Evolutionary conservation across 352 stramenopile species (phyloP).

Genomic region (Halophytophthora batemanensis): DNA sequence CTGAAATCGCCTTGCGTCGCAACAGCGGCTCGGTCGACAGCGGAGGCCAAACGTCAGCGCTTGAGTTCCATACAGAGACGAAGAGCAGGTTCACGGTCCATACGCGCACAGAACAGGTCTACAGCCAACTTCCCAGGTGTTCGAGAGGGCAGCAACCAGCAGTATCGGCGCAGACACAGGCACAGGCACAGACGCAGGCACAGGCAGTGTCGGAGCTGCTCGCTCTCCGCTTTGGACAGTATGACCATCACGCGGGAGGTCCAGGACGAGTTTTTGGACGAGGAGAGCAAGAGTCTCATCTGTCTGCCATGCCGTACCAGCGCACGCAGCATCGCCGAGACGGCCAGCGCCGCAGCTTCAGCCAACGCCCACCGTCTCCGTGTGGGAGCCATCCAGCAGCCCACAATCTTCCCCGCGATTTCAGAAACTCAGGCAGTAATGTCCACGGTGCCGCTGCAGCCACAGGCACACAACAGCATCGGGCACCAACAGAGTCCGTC

Average conservation of each 20-base stretch:
- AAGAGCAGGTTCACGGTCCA: no score
- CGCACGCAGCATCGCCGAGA: background rate
- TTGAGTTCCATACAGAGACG: no score
- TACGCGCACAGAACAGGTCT: no score
- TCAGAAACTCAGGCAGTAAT: background rate
- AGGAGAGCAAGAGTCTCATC: conserved; percentile 32
- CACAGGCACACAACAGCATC: background rate
- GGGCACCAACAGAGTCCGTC: background rate
- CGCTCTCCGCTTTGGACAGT: background rate
- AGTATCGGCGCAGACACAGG: no score
- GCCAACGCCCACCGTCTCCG: background rate
- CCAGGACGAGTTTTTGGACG: conserved; percentile 32
- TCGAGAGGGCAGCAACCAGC: no score
- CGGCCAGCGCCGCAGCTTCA: background rate
- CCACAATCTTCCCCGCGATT: no score
- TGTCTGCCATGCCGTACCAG: conserved; percentile 22
- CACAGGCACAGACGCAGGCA: background rate
- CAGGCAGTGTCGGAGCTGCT: background rate
- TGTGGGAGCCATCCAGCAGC: background rate
- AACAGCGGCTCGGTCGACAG: no score
- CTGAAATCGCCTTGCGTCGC: no score
- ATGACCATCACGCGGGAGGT: conserved; percentile 43
- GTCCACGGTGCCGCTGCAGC: background rate
- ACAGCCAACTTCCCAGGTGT: no score
- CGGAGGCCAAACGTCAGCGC: no score